phyloP scores from a whole-genome alignment of 2,329 filamentous ascomycete genomes.

The Alternaria tenuissima region DNA sequence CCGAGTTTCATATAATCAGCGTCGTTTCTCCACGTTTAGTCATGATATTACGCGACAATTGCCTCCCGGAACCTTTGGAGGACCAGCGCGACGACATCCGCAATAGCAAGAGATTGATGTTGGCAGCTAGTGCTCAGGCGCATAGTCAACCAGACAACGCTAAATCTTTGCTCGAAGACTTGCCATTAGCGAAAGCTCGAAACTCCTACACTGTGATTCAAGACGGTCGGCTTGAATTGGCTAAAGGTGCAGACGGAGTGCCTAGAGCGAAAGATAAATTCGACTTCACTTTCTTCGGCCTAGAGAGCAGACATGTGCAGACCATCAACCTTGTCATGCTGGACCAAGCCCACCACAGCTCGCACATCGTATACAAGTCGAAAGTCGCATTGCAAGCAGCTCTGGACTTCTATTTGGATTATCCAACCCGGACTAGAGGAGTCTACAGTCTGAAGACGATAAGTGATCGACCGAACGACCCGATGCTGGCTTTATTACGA shows the following conservation, averaged over 20 bases:
- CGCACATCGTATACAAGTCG: neutral
- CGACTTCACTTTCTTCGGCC: neutral
- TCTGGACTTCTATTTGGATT: neutral
- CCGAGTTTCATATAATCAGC: neutral
- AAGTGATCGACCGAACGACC: neutral
- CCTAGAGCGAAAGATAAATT: neutral
- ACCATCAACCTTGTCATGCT: neutral
- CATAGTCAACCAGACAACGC: neutral
- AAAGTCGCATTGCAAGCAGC: neutral
- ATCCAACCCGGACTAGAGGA: neutral
- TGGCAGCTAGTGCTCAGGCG: neutral
- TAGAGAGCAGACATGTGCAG: neutral
- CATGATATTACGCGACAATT: neutral
- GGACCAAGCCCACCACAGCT: neutral
- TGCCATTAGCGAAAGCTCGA: slow-evolving; percentile 17
- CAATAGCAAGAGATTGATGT: neutral
- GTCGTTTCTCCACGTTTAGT: neutral
- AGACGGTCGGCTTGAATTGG: neutral
- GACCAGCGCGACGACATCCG: neutral
- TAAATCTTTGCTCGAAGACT: slow-evolving; percentile 18
- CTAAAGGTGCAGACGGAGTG: neutral
- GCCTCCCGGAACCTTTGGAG: neutral
- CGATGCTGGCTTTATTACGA: neutral
- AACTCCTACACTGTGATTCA: slow-evolving; percentile 14
- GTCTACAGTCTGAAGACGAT: neutral